Base-by-base conservation (phyloP, 2,329 filamentous ascomycete species). In the Calycina herbarum region DNA sequence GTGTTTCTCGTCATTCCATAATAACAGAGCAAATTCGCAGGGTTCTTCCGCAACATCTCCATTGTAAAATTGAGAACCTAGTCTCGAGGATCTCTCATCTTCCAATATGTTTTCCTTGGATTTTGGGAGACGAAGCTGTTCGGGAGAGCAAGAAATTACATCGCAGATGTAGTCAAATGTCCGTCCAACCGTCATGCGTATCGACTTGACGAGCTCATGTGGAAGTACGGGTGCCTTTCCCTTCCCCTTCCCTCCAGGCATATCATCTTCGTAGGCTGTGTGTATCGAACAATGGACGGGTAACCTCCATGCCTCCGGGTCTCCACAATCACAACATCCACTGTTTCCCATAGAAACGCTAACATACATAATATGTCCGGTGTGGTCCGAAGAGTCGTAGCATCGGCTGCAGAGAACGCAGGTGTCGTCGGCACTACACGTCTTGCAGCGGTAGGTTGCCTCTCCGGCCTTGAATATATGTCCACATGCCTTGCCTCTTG, bases 1-100 rank as follows among this genome's bases (percentile, higher is more conserved):
- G 76, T 99, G 95, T 78, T 99, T 99, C 79, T 99, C 95, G 70
- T 99, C 95, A 73, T 99, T 99, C 95, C 95, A 99, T 5, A 99
- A 82, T 17, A 97, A 82, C 57, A 99, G 81, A 5, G 92, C 90
- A 77, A 90, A 99, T 72, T 97, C 92, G 13, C 86, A 86, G 29
- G 89, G 84, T 2, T 86, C 82, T 64, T 89, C 86, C 6, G 79
- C 76, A 45, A 86, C 81, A 72, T 91, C 87, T 1, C 85, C 86
- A 40, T 70, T 85, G 82, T 94, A 95, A 78, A 93, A 94, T 59
- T 88, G 88, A 0, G 90, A 86, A 7, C 86, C 87, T 40, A 98
- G 81, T 24, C 94, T 86, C 17, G 94, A 97, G 66, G 86, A 83
- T 65, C 85, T 83, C 79, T 98, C 95, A 77, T 99, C 95, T 68